These are phyloP conservation scores for Neofusicoccum sp. DNA, from an alignment of 2,329 filamentous ascomycete species.

Conservation along the genomic window DNA sequence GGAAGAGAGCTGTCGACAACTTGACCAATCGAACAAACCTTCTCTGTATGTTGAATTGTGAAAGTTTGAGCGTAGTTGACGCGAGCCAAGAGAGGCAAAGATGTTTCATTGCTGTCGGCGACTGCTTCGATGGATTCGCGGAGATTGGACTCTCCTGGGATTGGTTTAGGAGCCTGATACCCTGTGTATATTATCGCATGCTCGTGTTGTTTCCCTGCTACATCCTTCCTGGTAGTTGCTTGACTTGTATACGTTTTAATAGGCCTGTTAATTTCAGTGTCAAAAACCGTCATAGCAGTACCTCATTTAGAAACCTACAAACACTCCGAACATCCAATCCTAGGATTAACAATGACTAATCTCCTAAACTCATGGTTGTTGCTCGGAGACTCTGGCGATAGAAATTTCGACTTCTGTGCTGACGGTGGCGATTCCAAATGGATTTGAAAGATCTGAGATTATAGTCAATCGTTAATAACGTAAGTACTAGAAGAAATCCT, in stretches of 20 bases:
- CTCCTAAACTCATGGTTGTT: no score
- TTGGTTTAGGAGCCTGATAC: not conserved
- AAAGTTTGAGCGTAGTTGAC: not conserved
- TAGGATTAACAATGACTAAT: not conserved
- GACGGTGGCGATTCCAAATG: no score
- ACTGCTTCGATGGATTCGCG: not conserved
- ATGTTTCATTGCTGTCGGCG: not conserved
- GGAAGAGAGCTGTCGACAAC: no score
- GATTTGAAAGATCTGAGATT: no score
- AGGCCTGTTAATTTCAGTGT: not conserved
- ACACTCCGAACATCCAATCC: not conserved
- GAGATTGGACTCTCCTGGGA: not conserved
- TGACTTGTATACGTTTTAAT: not conserved
- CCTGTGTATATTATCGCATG: not conserved
- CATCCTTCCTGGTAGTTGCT: not conserved
- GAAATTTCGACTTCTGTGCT: no score
- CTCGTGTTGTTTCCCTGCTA: not conserved
- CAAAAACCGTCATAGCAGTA: no score
- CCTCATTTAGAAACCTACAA: not conserved
- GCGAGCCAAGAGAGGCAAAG: not conserved
- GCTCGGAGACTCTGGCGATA: not conserved
- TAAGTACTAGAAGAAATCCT: no score
- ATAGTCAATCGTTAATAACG: no score
- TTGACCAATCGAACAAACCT: not conserved
- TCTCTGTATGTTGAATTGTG: not conserved